These are phyloP conservation scores for Aciculosporium take DNA, from an alignment of 2,329 filamentous ascomycete genomes.

Conservation along the genomic window DNA sequence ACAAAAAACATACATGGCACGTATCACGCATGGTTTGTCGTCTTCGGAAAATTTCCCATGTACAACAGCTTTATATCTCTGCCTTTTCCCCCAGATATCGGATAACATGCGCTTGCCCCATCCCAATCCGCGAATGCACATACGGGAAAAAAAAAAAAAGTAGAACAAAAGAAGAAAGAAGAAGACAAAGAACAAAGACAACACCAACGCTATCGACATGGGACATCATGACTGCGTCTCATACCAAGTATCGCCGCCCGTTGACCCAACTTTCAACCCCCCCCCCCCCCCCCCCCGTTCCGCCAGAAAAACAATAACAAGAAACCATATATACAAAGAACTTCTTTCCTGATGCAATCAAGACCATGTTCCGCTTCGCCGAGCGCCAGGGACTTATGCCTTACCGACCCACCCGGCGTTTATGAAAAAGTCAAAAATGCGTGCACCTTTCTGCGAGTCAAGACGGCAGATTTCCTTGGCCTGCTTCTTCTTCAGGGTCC, in stretches of 20 bases:
- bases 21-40: not conserved
- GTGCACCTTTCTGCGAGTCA: conserved; percentile 69
- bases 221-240: not conserved
- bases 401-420: conserved; percentile 86
- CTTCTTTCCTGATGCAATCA: not conserved
- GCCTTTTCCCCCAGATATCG: not conserved
- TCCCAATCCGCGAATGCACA: conserved; percentile 1
- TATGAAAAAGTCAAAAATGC: conserved; percentile 90
- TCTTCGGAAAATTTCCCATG: not conserved
- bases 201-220: not conserved
- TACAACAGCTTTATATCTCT: not conserved
- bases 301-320: too few species aligned
- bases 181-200: not conserved
- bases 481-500: conserved; percentile 83
- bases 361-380: too few species aligned
- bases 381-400: conserved; percentile 36
- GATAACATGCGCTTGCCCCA: conserved; percentile 3
- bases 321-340: not conserved
- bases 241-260: not conserved
- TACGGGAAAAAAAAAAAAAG: not conserved
- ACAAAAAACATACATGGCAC: not conserved
- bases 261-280: too few species aligned
- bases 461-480: conserved; percentile 74
- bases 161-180: not conserved
- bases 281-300: too few species aligned